Conservation (phyloP, 352 stramenopile species). For the Pythium aquatile region DNA sequence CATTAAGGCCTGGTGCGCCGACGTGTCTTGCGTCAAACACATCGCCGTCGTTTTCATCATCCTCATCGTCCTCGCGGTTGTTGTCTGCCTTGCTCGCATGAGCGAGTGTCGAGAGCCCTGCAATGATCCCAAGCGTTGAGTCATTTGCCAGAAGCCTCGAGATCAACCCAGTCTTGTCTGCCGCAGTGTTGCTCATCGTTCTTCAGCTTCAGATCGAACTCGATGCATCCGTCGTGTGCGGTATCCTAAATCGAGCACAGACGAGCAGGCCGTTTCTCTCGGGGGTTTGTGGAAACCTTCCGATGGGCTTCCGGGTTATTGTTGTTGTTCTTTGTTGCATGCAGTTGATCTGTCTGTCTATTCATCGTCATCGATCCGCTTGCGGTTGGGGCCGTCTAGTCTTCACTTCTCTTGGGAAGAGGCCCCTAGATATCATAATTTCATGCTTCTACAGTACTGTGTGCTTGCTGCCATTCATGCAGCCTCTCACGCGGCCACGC, state of each 20-base stretch:
- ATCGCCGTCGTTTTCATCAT: conserved; percentile 7
- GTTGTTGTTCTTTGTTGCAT: conserved; percentile 7
- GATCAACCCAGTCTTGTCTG: conserved; percentile 23
- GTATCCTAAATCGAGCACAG: background rate
- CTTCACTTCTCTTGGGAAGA: conserved; percentile 8
- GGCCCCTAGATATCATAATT: conserved; percentile 7
- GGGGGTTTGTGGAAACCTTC: conserved; percentile 7
- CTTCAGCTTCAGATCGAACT: background rate
- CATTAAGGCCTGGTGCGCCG: background rate
- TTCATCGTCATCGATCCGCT: background rate
- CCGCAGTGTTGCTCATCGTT: background rate
- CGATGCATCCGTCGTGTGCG: background rate
- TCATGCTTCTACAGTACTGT: background rate
- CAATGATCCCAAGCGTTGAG: conserved; percentile 57
- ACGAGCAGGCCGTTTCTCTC: background rate
- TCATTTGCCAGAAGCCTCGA: conserved; percentile 37
- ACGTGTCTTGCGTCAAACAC: background rate
- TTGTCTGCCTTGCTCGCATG: conserved; percentile 2
- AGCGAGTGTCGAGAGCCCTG: conserved; percentile 39
- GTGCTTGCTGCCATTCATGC: background rate
- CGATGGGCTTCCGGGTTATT: conserved; percentile 6
- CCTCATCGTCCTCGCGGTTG: conserved; percentile 2
- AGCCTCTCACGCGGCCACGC: conserved; percentile 7
- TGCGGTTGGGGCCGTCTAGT: background rate
- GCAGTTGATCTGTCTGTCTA: background rate